Evolutionary conservation across 2,329 filamentous ascomycete species (phyloP), one percentile per base, ranked within the genome.

Genomic region (Elsinoe batatas): DNA sequence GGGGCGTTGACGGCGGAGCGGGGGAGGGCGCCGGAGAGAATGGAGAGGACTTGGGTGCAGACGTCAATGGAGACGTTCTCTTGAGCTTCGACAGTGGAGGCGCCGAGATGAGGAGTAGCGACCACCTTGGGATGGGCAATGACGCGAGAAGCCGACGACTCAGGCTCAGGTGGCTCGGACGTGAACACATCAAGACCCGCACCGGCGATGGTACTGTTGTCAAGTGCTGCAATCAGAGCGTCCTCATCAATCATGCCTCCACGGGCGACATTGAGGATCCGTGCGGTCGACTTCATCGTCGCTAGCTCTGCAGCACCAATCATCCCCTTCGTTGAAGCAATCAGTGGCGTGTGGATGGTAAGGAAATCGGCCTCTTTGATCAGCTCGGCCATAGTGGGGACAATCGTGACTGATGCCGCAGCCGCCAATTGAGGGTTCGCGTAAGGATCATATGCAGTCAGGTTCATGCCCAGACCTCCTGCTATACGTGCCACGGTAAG

Each of bases 11-110:
- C 87, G 4, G 87, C 87, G 17, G 79, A 82, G 1, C 85, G 86
- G 0, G 88, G 87, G 1, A 91, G 75, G 0, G 85, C 84, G 2
- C 87, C 87, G 0, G 76, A 75, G 2, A 93, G 74, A 40, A 91
- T 88, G 57, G 84, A 79, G 0, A 87, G 76, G 11, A 91, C 85
- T 69, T 93, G 87, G 33, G 84, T 83, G 68, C 87, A 91, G 7
- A 91, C 88, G 62, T 91, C 88, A 59, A 91, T 79, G 1, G 84
- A 87, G 3, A 91, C 87, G 59, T 90, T 91, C 64, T 91, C 87
- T 67, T 93, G 87, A 0, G 88, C 88, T 74, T 93, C 88, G 33
- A 86, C 78, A 0, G 88, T 93, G 0, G 83, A 88, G 0, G 88
- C 88, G 6, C 87, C 87, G 0, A 93, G 75, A 67, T 93, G 88